Base-by-base conservation (phyloP, 2,329 filamentous ascomycete species). In the Botryotinia globosa region DNA sequence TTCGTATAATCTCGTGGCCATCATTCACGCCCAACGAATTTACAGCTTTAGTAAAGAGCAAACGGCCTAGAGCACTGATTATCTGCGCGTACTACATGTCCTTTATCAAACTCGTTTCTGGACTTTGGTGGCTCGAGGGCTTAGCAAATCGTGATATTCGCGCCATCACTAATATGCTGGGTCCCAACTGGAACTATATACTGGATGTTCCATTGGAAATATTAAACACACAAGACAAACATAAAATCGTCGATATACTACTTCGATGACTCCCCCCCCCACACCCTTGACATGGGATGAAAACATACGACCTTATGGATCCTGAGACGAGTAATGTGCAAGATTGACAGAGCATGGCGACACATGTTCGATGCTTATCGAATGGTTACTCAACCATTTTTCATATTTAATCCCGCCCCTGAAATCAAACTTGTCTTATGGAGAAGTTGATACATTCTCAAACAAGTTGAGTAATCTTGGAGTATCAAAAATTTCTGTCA, bases 1-100 rank as follows among this genome's bases (percentile, higher is more conserved):
- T 79, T 44, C 72, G 79, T 59, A 73, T 79, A 4, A 66, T 79
- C 16, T 74, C 76, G 1, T 80, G 77, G 76, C 76, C 75, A 18
- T 77, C 77, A 8, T 76, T 73, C n/a, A 37, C 73, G 4, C 59
- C 72, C 3, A 29, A 39, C 32, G 65, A 56, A 25, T 74, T 76
- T 54, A 54, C 51, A 37, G 56, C 70, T 32, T 62, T 72, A 42
- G 75, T 69, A 34, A 73, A 69, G 20, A 65, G 73, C 44, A 74
- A 73, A 51, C 67, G 74, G 44, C 74, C 76, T 18, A 72, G 75
- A 65, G 74, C 76, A 20, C 67, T 78, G 3, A 62, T 77, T 12
- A 73, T 78, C 29, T 64, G 76, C 39, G 73, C 75, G 3, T 73
- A 77, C 59, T 78, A 75, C 32, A 61, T 77, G 68, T 51, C 70